Percentiles rank a stretch among this genome's conserved stretches.
Evolutionary conservation across 306 rosid genomes (phyloP).

Genomic region (Prunus mira): DNA sequence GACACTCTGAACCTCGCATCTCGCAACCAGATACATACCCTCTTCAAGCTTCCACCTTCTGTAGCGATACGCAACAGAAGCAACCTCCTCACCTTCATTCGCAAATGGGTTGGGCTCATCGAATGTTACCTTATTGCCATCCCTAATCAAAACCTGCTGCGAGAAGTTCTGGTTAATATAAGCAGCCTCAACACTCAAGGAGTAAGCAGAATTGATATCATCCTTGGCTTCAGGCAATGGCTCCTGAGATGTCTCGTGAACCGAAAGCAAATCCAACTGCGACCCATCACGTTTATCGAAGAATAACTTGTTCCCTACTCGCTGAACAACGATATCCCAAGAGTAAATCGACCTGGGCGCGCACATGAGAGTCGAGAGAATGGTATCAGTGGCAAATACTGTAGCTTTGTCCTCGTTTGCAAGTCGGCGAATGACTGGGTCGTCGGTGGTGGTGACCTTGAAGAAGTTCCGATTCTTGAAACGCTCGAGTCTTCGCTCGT

Average conservation of each 20-base stretch:
- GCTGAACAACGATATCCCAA: constrained; percentile 84
- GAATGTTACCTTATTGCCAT: constrained; percentile 72
- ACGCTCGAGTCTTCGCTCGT: constrained; percentile 77
- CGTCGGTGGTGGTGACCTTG: constrained; percentile 87
- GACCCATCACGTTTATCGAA: constrained; percentile 92
- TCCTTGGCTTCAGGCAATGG: constrained; percentile 91
- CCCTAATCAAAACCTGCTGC: constrained; percentile 74
- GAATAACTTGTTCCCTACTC: constrained; percentile 87
- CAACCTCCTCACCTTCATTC: constrained; percentile 89
- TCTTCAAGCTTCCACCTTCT: constrained; percentile 91
- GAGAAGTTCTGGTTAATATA: constrained; percentile 90
- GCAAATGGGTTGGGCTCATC: constrained; percentile 94
- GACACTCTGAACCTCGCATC: constrained; percentile 96
- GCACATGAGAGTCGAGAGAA: constrained; percentile 87
- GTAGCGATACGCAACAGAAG: constrained; percentile 79
- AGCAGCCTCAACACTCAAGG: constrained; percentile 80
- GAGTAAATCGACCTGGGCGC: constrained; percentile 91
- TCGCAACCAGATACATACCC: constrained; percentile 75
- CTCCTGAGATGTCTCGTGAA: constrained; percentile 94
- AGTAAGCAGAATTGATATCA: constrained; percentile 83
- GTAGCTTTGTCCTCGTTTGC: constrained; percentile 90
- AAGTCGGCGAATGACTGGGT: constrained; percentile 78
- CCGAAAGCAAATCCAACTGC: constrained; percentile 83
- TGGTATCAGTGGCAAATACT: constrained; percentile 72
- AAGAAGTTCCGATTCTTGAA: constrained; percentile 85